Evolutionary conservation across 768 basidiomycete genomes (phyloP).

Genomic region (Lactifluus piperatus): DNA sequence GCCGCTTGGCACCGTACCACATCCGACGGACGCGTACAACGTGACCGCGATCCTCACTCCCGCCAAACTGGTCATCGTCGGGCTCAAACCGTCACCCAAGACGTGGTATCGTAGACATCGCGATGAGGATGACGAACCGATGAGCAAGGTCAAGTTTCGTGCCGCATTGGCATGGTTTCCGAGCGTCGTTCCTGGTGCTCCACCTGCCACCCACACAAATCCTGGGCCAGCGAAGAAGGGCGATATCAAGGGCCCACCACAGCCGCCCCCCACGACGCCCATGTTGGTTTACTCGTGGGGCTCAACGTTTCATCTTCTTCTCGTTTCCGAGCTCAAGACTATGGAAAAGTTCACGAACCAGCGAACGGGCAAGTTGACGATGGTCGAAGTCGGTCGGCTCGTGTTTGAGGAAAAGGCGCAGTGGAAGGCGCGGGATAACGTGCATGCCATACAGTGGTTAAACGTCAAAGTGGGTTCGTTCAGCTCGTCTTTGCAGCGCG

Average conservation of each 20-base stretch:
- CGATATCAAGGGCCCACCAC: conserved; percentile 21
- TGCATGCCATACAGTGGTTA: conserved; percentile 80
- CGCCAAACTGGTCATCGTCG: conserved; percentile 86
- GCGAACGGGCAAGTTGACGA: conserved; percentile 50
- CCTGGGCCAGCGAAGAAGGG: conserved; percentile 21
- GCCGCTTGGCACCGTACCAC: conserved; percentile 64
- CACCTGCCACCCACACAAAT: too few relatives aligned
- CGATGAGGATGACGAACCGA: conserved; percentile 36
- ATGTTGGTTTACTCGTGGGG: conserved; percentile 86
- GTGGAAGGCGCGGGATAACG: conserved; percentile 53
- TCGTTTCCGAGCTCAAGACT: conserved; percentile 50
- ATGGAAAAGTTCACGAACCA: conserved; percentile 42
- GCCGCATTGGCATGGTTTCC: conserved; percentile 82
- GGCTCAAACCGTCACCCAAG: conserved; percentile 81
- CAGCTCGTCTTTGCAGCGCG: conserved; percentile 1
- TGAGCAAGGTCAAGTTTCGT: conserved; percentile 38
- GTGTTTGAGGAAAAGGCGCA: conserved; percentile 50
- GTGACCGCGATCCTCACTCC: conserved; percentile 83
- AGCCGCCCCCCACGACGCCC: conserved; percentile 38
- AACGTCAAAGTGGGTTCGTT: conserved; percentile 70
- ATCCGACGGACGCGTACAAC: conserved; percentile 72
- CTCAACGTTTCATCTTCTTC: conserved; percentile 50
- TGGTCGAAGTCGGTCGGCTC: conserved; percentile 56
- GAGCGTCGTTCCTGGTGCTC: conserved; percentile 33
- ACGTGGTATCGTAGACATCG: conserved; percentile 84